Conservation (phyloP, 2,329 filamentous ascomycete species). For the Geoglossum cookeanum region DNA sequence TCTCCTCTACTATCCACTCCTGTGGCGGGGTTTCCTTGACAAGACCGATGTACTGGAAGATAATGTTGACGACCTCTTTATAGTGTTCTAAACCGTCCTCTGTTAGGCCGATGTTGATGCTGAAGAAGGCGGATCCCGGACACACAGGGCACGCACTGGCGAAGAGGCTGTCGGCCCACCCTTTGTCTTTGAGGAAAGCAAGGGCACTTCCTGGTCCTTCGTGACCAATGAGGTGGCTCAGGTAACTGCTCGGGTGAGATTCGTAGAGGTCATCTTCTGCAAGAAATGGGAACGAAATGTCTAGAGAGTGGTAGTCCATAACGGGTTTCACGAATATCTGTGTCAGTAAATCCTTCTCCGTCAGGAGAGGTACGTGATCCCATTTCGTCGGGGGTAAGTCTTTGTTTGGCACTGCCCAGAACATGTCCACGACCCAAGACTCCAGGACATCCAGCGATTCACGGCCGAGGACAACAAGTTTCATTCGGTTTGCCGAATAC, state of each 20-base stretch:
- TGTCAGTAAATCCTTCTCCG: constrained; percentile 39
- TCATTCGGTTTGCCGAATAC: constrained; percentile 89
- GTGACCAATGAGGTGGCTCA: constrained; percentile 78
- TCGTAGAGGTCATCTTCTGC: constrained; percentile 68
- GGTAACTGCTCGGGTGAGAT: constrained; percentile 65
- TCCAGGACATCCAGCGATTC: constrained; percentile 74
- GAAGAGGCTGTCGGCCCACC: constrained; percentile 70
- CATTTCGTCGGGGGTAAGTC: constrained; percentile 48
- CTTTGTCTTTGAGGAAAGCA: constrained; percentile 73
- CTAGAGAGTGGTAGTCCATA: constrained; percentile 65
- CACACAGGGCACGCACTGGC: constrained; percentile 60
- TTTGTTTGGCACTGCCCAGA: constrained; percentile 66
- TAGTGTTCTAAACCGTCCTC: constrained; percentile 72
- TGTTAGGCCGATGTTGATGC: constrained; percentile 59
- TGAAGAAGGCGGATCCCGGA: constrained; percentile 64
- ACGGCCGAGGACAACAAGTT: constrained; percentile 67
- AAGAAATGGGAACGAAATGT: constrained; percentile 69
- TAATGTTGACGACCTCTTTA: constrained; percentile 58
- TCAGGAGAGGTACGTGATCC: constrained; percentile 42
- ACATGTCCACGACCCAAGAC: constrained; percentile 66
- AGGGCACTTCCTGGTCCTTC: constrained; percentile 86
- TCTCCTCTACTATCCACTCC: constrained; percentile 87
- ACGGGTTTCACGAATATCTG: constrained; percentile 82
- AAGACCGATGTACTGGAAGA: constrained; percentile 85
- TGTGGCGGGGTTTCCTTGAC: constrained; percentile 63